Base-by-base conservation (phyloP, 2,329 filamentous ascomycete species). In the Aspergillus ibericus region DNA sequence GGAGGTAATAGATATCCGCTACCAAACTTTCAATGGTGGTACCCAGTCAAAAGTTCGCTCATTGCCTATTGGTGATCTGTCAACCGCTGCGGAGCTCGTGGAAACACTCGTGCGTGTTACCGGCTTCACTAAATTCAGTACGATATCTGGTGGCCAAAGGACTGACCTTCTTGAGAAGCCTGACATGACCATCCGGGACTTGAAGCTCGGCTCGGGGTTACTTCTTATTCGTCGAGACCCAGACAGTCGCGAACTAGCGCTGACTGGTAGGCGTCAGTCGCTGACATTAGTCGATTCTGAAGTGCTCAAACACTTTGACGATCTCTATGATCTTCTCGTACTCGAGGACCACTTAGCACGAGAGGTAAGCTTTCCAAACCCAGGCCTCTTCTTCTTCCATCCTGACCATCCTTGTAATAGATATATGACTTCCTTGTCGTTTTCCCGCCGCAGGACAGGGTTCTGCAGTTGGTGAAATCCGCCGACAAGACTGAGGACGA, bases 241-340 rank as follows among this genome's bases (percentile, higher is more conserved):
- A 44, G 80, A 82, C 18, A 80, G 82, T 13, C 65, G 70, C 18
- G 74, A 75, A 38, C 42, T 68, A 13, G 58, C 68, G 1, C 56
- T 66, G 47, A 61, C 62, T 20, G 69, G 69, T 15, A 70, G 67
- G 79, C 61, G 81, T 75, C 53, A 85, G 78, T 51, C 83, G 79
- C 48, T 87, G 79, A 62, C 83, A 78, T 35, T 82, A 1, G 81
- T 98, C 2, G 92, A 98, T 70, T 82, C 85, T 12, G 90, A 93
- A 66, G 87, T 98, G 20, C 79, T 95, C 65, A 83, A 87, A 58
- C 90, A 96, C 72, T 96, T 96, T 68, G 84, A 91, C 55, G 87
- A 93, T 60, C 77, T 99, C 22, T 96, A 95, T 82, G 84, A 86
- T 44, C 89, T 93, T 68, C 81, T 98, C 55, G 86, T 87, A 63